A percentile compares a stretch with the other conserved stretches of the same genome.
Conservation (phyloP, 768 basidiomycete species). For the Lactarius trivialis region DNA sequence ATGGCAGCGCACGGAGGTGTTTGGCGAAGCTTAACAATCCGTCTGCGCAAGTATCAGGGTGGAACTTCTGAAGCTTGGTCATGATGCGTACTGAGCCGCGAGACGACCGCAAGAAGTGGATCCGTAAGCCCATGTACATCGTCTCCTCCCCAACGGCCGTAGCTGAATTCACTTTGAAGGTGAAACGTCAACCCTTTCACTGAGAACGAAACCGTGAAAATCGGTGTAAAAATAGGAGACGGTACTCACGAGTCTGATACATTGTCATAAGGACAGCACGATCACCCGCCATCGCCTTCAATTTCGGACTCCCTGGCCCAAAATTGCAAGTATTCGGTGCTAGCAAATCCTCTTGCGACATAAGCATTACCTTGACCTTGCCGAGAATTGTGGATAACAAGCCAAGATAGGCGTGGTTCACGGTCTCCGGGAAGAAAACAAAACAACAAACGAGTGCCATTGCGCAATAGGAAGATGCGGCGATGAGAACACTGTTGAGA, state of each 20-base stretch:
- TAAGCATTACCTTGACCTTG: conserved; percentile 28
- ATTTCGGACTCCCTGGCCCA: conserved; percentile 22
- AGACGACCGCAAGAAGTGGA: conserved; percentile 33
- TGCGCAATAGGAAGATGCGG: conserved; percentile 41
- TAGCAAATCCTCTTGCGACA: conserved; percentile 31
- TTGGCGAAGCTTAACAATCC: conserved; percentile 33
- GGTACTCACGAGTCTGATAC: conserved; percentile 28
- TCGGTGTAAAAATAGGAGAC: not conserved
- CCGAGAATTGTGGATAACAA: conserved; percentile 29
- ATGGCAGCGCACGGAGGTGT: conserved; percentile 25
- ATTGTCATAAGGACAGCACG: conserved; percentile 25
- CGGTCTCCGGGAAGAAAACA: conserved; percentile 47
- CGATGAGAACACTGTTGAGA: conserved; percentile 38
- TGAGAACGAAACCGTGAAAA: conserved; percentile 19
- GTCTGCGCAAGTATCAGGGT: conserved; percentile 24
- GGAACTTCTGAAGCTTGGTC: not conserved
- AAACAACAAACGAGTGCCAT: conserved; percentile 39
- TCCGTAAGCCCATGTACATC: conserved; percentile 34
- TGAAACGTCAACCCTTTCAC: conserved; percentile 32
- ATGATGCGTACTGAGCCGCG: conserved; percentile 31
- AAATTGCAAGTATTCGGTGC: conserved; percentile 24
- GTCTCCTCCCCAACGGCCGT: conserved; percentile 40
- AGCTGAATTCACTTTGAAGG: conserved; percentile 39
- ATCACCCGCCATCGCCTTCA: conserved; percentile 24
- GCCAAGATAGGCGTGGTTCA: conserved; percentile 38